Evolutionary conservation across 345 rosid genomes (phyloP).

Genomic region (Mallotus nudiflorus): DNA sequence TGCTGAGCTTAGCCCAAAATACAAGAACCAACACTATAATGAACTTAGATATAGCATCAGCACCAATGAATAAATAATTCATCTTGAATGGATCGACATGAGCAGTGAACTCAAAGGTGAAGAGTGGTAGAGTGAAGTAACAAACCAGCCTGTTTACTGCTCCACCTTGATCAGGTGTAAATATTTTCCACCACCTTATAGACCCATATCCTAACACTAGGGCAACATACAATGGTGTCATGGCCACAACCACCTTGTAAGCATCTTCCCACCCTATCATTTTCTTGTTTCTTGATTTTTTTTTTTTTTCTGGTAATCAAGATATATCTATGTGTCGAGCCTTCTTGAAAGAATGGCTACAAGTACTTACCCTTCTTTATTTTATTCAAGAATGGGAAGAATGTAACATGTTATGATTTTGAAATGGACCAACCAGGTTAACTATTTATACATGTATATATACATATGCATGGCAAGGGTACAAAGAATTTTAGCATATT

Average conservation of each 20-base stretch:
- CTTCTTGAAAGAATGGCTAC: background rate
- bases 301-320: background rate
- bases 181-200: constrained; percentile 81
- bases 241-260: constrained; percentile 75
- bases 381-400: background rate
- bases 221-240: constrained; percentile 82
- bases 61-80: constrained; percentile 64
- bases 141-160: constrained; percentile 77
- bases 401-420: background rate
- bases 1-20: constrained; percentile 62
- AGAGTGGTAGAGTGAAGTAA: constrained; percentile 81
- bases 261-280: constrained; percentile 82
- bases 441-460: constrained; percentile 14
- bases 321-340: background rate
- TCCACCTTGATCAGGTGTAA: constrained; percentile 69
- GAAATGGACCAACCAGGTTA: background rate
- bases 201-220: constrained; percentile 81
- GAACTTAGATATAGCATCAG: constrained; percentile 67
- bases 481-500: background rate
- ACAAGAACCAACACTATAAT: constrained; percentile 52
- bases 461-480: background rate
- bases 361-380: too few relatives aligned
- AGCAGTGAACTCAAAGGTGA: constrained; percentile 67
- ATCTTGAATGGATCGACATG: constrained; percentile 72
- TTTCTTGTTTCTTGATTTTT: background rate